Conservation (phyloP, 176 grass and related monocot species). For the Oryza nivara region DNA sequence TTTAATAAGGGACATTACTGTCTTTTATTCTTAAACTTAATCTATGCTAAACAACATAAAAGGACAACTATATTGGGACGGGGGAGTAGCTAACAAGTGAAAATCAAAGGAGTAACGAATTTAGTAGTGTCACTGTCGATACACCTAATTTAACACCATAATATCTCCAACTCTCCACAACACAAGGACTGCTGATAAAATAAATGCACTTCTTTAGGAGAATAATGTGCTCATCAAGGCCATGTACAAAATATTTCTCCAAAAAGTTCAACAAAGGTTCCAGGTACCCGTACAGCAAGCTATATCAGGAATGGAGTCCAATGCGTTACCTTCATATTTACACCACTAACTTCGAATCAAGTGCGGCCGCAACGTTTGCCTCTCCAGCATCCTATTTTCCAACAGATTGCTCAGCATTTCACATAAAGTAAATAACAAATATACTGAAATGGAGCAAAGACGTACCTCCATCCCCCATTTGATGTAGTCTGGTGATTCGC, state of each 20-base stretch:
- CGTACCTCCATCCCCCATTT: slow-evolving; percentile 99
- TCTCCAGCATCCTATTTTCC: slow-evolving; percentile 66
- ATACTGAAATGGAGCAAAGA: slow-evolving; percentile 6
- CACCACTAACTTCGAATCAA: slow-evolving; percentile 85
- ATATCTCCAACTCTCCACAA: background rate
- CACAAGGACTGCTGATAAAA: background rate
- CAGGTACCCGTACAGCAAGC: background rate
- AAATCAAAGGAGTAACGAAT: background rate
- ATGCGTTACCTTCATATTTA: slow-evolving; percentile 57
- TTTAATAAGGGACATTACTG: too few species aligned
- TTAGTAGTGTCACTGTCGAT: slow-evolving; percentile 2
- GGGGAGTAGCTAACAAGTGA: background rate
- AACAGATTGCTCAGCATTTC: slow-evolving; percentile 28
- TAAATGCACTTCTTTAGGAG: background rate
- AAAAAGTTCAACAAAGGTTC: slow-evolving; percentile 12
- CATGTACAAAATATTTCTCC: background rate
- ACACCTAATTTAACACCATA: background rate
- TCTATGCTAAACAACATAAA: background rate
- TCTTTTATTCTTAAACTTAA: too few species aligned
- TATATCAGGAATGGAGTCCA: background rate
- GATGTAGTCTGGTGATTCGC: slow-evolving; percentile 96
- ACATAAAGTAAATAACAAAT: background rate
- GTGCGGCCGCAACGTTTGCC: slow-evolving; percentile 68
- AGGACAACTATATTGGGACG: too few species aligned
- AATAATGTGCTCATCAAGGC: background rate